These are phyloP conservation scores for Calocybe cyanea DNA, from an alignment of 768 basidiomycete species.

Conservation along the genomic window DNA sequence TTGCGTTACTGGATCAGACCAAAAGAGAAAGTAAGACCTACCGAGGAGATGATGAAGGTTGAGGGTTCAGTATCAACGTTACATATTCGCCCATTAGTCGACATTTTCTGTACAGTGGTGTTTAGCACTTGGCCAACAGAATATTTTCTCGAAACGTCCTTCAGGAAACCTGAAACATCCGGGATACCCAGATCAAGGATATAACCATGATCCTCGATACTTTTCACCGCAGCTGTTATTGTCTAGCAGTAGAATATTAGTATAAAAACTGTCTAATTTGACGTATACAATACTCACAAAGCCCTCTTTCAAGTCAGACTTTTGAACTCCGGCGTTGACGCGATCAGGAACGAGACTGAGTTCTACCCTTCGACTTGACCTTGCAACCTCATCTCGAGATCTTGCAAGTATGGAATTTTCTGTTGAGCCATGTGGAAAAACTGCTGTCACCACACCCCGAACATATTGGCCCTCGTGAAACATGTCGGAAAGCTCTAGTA, in stretches of 20 bases:
- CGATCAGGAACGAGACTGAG: constrained; percentile 78
- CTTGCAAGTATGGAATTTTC: constrained; percentile 55
- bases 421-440: constrained; percentile 65
- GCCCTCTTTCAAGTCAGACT: constrained; percentile 70
- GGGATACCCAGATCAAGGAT: constrained; percentile 79
- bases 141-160: constrained; percentile 52
- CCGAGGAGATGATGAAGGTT: constrained; percentile 49
- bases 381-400: constrained; percentile 62
- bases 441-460: constrained; percentile 67
- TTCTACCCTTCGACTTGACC: constrained; percentile 76
- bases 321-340: constrained; percentile 79
- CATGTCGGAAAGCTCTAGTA: constrained; percentile 72
- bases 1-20: constrained; percentile 1
- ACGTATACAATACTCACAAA: constrained; percentile 51
- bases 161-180: constrained; percentile 80
- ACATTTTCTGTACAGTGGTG: constrained; percentile 60
- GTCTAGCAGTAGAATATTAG: constrained; percentile 43
- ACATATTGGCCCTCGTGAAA: constrained; percentile 87
- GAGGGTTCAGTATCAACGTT: constrained; percentile 56
- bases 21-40: constrained; percentile 29
- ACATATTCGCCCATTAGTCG: constrained; percentile 77
- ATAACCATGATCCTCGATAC: constrained; percentile 94
- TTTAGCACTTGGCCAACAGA: constrained; percentile 66
- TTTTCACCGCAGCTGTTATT: constrained; percentile 72
- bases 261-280: background rate